Percentiles rank a stretch among this genome's conserved stretches.
Evolutionary conservation across 2,329 filamentous ascomycete genomes (phyloP).

Genomic region (Pezizomycotina sp.): DNA sequence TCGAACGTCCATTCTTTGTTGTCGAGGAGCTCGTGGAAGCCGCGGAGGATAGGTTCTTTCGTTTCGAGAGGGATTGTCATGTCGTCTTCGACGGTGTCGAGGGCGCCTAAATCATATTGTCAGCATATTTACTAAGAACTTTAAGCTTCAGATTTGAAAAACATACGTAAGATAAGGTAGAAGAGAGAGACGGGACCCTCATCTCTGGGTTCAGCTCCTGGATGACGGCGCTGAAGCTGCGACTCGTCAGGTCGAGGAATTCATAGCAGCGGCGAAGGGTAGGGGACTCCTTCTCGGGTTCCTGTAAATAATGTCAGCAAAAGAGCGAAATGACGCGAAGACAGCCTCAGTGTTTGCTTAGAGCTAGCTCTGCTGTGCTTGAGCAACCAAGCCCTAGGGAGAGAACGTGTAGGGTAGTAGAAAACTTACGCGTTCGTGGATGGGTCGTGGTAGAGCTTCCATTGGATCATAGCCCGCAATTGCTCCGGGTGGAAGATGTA

Average conservation of each 20-base stretch:
- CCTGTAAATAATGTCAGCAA: conserved; percentile 24
- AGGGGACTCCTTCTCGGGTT: conserved; percentile 55
- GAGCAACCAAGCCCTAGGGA: background rate
- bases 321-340: conserved; percentile 1
- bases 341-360: background rate
- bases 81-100: conserved; percentile 98
- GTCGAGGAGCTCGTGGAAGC: conserved; percentile 64
- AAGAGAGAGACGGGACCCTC: conserved; percentile 73
- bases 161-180: conserved; percentile 64
- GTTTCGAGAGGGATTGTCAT: conserved; percentile 70
- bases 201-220: conserved; percentile 91
- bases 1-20: conserved; percentile 80
- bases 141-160: conserved; percentile 4
- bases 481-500: conserved; percentile 59
- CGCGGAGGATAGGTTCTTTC: conserved; percentile 73
- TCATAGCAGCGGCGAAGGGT: conserved; percentile 71
- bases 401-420: conserved; percentile 5
- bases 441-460: conserved; percentile 38
- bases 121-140: background rate
- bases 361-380: background rate
- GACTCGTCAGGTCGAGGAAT: conserved; percentile 72
- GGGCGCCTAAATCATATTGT: conserved; percentile 35
- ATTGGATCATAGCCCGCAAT: conserved; percentile 73
- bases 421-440: conserved; percentile 1
- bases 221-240: conserved; percentile 85